A percentile compares a stretch with the other conserved stretches of the same genome.
phyloP scores from a whole-genome alignment of 441 rosid species.

The Rhodomyrtus psidioides region DNA sequence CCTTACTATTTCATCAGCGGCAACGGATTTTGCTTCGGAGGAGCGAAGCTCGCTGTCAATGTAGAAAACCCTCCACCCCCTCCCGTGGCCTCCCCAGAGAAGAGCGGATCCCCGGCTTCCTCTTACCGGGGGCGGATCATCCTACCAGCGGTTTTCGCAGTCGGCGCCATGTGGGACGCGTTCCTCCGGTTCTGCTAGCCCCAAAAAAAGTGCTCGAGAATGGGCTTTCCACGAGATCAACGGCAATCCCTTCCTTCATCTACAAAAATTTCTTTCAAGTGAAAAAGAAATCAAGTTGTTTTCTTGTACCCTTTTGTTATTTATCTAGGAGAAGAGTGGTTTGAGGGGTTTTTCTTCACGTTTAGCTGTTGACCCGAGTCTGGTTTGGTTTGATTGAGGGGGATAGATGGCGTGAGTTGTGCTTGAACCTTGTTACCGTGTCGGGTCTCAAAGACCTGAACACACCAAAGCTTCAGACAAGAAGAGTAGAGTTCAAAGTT shows the following conservation, averaged over 20 bases:
- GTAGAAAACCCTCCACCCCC: conserved; percentile 72
- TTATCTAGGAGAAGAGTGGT: not conserved
- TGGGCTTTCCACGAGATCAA: not conserved
- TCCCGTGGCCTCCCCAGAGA: conserved; percentile 37
- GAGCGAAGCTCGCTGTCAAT: conserved; percentile 58
- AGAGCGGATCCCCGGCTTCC: conserved; percentile 21
- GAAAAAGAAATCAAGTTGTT: too few species aligned
- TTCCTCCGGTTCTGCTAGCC: conserved; percentile 32
- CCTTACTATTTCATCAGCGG: conserved; percentile 72
- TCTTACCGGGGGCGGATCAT: conserved; percentile 24
- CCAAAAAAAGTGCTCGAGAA: not conserved
- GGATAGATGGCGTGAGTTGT: not conserved
- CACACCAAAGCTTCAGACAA: not conserved
- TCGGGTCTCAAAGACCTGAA: not conserved
- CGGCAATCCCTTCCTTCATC: not conserved
- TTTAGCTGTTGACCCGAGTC: not conserved
- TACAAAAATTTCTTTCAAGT: conserved; percentile 8
- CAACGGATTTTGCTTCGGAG: conserved; percentile 75
- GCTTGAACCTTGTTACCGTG: not conserved
- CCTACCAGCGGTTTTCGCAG: conserved; percentile 34
- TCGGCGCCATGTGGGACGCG: conserved; percentile 44
- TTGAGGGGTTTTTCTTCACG: not conserved
- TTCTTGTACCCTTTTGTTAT: not conserved
- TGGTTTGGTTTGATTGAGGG: not conserved
- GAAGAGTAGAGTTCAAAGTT: not conserved